Evolutionary conservation across 1,139 yeast species (phyloP).

Genomic region (Schwanniomyces etchellsii): DNA sequence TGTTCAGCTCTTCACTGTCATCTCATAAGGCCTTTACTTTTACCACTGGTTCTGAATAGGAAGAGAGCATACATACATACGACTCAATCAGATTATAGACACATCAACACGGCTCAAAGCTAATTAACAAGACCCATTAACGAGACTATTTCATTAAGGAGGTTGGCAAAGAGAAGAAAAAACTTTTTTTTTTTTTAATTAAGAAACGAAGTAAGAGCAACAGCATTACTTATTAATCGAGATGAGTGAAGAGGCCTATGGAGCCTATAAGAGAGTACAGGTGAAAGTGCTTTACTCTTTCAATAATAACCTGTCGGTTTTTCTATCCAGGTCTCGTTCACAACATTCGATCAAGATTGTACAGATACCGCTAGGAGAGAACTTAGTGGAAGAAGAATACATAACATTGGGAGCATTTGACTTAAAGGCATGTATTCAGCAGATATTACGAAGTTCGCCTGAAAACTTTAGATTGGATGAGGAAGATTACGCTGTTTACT

Average conservation of each 20-base stretch:
- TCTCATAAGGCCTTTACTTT: too few relatives aligned
- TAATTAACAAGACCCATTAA: too few relatives aligned
- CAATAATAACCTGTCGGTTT: conserved; percentile 52
- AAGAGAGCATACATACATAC: too few relatives aligned
- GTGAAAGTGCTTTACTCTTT: conserved; percentile 58
- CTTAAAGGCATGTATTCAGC: conserved; percentile 44
- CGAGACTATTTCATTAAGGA: too few relatives aligned
- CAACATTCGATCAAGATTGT: conserved; percentile 44
- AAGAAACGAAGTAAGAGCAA: too few relatives aligned
- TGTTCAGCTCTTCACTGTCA: too few relatives aligned
- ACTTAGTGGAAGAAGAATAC: conserved; percentile 24
- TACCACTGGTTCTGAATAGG: too few relatives aligned
- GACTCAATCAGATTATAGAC: too few relatives aligned
- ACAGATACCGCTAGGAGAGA: conserved; percentile 30
- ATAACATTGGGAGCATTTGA: conserved; percentile 55
- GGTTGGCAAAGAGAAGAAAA: too few relatives aligned
- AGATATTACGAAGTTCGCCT: conserved; percentile 49
- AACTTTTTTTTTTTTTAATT: too few relatives aligned
- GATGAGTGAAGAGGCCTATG: conserved; percentile 11
- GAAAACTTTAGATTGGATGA: conserved; percentile 46
- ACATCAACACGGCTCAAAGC: too few relatives aligned
- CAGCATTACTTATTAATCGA: too few relatives aligned
- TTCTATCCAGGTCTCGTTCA: conserved; percentile 48
- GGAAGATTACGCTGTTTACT: conserved; percentile 65
- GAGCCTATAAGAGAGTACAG: conserved; percentile 36